Evolutionary conservation across 1,284 basidiomycete species (phyloP).

Genomic region (Trametes sp.): DNA sequence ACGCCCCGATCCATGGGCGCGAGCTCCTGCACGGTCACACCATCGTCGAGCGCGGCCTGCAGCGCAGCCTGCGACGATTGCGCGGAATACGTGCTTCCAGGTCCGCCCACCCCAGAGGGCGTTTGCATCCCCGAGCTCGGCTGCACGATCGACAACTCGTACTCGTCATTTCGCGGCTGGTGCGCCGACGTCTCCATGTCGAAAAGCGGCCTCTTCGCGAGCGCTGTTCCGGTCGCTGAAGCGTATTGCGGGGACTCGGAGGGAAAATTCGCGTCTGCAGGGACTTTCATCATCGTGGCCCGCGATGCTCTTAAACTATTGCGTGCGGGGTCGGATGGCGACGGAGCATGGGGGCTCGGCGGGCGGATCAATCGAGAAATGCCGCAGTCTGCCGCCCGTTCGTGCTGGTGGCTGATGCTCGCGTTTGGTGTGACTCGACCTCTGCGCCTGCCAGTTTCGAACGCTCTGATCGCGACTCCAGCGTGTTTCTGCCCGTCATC

Average conservation of each 20-base stretch:
- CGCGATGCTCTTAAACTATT: slow-evolving; percentile 1
- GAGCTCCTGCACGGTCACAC: slow-evolving; percentile 26
- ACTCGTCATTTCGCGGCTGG: not conserved
- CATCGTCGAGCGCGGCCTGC: slow-evolving; percentile 18
- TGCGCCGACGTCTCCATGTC: not conserved
- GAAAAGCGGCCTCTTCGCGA: not conserved
- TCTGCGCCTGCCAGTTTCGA: not conserved
- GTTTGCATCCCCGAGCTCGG: slow-evolving; percentile 23
- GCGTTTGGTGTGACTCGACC: not conserved
- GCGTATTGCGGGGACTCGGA: not conserved
- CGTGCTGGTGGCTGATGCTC: not conserved
- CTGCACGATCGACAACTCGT: slow-evolving; percentile 22
- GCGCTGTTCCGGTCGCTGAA: not conserved
- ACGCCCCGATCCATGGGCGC: slow-evolving; percentile 27
- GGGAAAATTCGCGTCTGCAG: not conserved
- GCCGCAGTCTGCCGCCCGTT: not conserved
- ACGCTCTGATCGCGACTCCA: not conserved
- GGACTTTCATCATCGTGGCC: not conserved
- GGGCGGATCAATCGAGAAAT: slow-evolving; percentile 12
- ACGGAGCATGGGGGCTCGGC: not conserved
- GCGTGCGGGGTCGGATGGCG: not conserved
- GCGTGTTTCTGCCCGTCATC: too few species aligned
- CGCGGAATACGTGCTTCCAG: slow-evolving; percentile 15
- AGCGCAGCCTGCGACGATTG: slow-evolving; percentile 20
- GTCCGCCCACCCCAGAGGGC: slow-evolving; percentile 2